Base-by-base conservation (phyloP, 352 stramenopile genomes). In the Phytopythium helicoides region DNA sequence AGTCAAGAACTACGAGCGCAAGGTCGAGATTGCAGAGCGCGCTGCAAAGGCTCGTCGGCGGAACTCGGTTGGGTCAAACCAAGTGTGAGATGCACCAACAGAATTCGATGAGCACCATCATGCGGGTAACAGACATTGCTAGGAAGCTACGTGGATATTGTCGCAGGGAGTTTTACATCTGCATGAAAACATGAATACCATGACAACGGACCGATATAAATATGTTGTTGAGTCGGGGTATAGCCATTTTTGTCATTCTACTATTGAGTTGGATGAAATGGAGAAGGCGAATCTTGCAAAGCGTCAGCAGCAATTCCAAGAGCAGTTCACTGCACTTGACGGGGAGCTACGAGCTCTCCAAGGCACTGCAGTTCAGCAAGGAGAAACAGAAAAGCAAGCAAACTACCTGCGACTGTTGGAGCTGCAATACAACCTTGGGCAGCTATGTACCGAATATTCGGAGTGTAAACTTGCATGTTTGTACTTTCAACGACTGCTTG, bases 11-110 rank as follows among this genome's bases (percentile, higher is more conserved):
- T 98, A 95, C 62, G 84, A 96, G 48, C 84, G 92, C 31, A 98
- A 98, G 64, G 76, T 97, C 21, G 90, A 97, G 56, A 97, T 97
- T 49, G 76, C 84, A 4, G 88, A 97, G 47, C 92, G 95, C 38
- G 87, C 85, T 0, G 66, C 76, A 25, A 95, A 90, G 39, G 50
- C 51, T n/a, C 64, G 68, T n/a, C 41, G 46, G 15, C 25, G 48
- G 10, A 34, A 12, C 22, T 55, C 37, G 5, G 16, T n/a, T 18
- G 31, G 37, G 47, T 12, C 19, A 14, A n/a, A 9, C 4, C 3
- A 9, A 25, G 10, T 8, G n/a, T n/a, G n/a, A n/a, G n/a, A n/a
- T n/a, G n/a, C n/a, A n/a, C n/a, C n/a, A n/a, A n/a, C n/a, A n/a
- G n/a, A n/a, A n/a, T n/a, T n/a, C n/a, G n/a, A n/a, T n/a, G n/a